Evolutionary conservation across 2,329 filamentous ascomycete species (phyloP).

Genomic region (Fusarium coicis): DNA sequence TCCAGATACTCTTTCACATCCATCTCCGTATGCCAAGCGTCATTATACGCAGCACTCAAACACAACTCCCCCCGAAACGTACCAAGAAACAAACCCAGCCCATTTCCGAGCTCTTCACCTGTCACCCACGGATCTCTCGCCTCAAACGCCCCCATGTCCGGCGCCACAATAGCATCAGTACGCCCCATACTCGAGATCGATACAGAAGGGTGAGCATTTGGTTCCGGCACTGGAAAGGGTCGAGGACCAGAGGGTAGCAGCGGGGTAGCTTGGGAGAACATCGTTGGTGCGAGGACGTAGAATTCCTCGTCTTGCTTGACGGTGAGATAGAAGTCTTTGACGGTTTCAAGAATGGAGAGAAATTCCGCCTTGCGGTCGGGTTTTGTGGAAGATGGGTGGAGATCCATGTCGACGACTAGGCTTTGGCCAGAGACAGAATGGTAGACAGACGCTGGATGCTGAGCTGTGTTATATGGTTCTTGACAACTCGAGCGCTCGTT

Average conservation of each 20-base stretch:
- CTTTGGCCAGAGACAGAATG: conserved; percentile 46
- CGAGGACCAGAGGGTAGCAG: background rate
- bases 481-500: conserved; percentile 46
- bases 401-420: conserved; percentile 42
- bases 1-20: conserved; percentile 39
- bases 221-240: conserved; percentile 38
- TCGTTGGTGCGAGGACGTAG: conserved; percentile 38
- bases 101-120: conserved; percentile 56
- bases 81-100: conserved; percentile 53
- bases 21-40: conserved; percentile 52
- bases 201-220: conserved; percentile 42
- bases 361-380: conserved; percentile 33
- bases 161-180: conserved; percentile 49
- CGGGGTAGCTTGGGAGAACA: conserved; percentile 37
- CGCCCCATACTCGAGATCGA: conserved; percentile 51
- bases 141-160: conserved; percentile 42
- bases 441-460: conserved; percentile 45
- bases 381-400: background rate
- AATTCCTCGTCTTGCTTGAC: conserved; percentile 48
- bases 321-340: conserved; percentile 44
- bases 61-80: conserved; percentile 51
- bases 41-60: conserved; percentile 55
- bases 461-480: conserved; percentile 34
- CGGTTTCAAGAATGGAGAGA: conserved; percentile 30
- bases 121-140: conserved; percentile 55